These are phyloP conservation scores for Paratrimastix pyriformis DNA, from an alignment of 78 protist genomes.

Conservation along the genomic window DNA sequence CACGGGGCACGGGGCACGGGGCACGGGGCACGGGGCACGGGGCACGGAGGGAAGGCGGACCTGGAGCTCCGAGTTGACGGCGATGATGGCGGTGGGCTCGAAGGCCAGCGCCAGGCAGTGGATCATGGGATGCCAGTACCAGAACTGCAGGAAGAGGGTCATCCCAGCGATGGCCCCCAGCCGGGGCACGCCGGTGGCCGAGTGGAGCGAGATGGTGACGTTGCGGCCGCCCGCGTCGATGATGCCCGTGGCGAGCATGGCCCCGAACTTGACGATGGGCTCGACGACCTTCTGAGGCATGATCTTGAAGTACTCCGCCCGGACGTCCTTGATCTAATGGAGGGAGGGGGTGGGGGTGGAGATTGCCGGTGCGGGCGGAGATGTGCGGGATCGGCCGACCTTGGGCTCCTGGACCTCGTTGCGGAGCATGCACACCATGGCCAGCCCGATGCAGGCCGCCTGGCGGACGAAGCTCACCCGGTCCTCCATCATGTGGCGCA, in stretches of 20 bases:
- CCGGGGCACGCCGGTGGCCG: conserved; percentile 39
- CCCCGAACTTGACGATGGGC: conserved; percentile 83
- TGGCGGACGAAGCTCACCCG: conserved; percentile 20
- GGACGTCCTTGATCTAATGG: conserved; percentile 22
- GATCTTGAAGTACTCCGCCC: conserved; percentile 33
- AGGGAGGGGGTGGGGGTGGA: too few species aligned
- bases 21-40: too few species aligned
- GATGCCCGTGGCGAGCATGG: conserved; percentile 88
- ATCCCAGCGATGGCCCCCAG: conserved; percentile 56
- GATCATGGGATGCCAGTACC: conserved; percentile 95
- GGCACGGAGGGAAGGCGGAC: too few species aligned
- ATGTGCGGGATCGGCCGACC: too few species aligned
- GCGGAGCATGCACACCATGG: conserved; percentile 83
- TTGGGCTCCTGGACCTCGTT: conserved; percentile 43
- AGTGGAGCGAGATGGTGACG: conserved; percentile 57
- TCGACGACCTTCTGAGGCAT: conserved; percentile 76
- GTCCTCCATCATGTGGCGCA: background rate
- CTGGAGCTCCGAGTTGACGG: conserved; percentile 70
- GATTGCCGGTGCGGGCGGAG: too few species aligned
- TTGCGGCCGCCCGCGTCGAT: conserved; percentile 97
- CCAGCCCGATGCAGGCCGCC: conserved; percentile 84
- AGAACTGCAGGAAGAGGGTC: conserved; percentile 81
- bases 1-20: too few species aligned
- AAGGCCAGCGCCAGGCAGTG: conserved; percentile 80
- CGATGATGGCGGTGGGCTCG: conserved; percentile 86